Evolutionary conservation across 2,329 filamentous ascomycete species (phyloP).

Genomic region (Fusarium stilboides): DNA sequence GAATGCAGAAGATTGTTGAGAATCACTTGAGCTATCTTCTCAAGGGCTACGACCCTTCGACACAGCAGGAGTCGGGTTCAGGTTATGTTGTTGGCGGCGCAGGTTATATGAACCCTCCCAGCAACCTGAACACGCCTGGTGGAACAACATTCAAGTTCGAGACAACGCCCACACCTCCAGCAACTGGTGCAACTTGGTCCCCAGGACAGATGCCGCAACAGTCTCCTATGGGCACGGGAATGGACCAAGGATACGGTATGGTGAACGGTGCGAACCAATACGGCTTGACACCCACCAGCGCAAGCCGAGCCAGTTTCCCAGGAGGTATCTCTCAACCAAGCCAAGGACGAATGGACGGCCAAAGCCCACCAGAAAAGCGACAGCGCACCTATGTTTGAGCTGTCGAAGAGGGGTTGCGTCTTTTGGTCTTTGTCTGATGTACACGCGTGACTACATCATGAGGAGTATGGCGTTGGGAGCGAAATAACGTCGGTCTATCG

Average conservation of each 20-base stretch:
- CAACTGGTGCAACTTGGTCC: slow-evolving; percentile 65
- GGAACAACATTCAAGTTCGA: slow-evolving; percentile 64
- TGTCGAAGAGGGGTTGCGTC: slow-evolving; percentile 1
- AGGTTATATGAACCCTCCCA: slow-evolving; percentile 55
- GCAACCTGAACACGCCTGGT: slow-evolving; percentile 45
- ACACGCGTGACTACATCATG: slow-evolving; percentile 32
- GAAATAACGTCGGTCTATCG: slow-evolving; percentile 27
- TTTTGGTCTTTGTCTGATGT: slow-evolving; percentile 36
- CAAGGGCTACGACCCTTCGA: slow-evolving; percentile 69
- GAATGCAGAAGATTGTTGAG: slow-evolving; percentile 87
- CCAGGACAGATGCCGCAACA: slow-evolving; percentile 67
- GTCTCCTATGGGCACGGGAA: slow-evolving; percentile 59
- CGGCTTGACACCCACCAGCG: slow-evolving; percentile 53
- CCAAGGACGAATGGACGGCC: slow-evolving; percentile 55
- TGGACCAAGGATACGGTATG: slow-evolving; percentile 65
- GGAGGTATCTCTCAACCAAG: slow-evolving; percentile 44
- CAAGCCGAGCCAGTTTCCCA: slow-evolving; percentile 50
- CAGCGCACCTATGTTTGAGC: slow-evolving; percentile 58
- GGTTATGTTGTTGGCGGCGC: slow-evolving; percentile 54
- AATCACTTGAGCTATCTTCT: slow-evolving; percentile 90
- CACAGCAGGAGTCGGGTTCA: slow-evolving; percentile 58
- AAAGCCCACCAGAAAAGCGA: slow-evolving; percentile 67
- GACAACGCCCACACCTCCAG: slow-evolving; percentile 69
- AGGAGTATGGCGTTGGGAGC: slow-evolving; percentile 49
- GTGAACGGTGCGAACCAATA: slow-evolving; percentile 60